Evolutionary conservation across 306 rosid genomes (phyloP).

Genomic region (Quercus aquifolioides): DNA sequence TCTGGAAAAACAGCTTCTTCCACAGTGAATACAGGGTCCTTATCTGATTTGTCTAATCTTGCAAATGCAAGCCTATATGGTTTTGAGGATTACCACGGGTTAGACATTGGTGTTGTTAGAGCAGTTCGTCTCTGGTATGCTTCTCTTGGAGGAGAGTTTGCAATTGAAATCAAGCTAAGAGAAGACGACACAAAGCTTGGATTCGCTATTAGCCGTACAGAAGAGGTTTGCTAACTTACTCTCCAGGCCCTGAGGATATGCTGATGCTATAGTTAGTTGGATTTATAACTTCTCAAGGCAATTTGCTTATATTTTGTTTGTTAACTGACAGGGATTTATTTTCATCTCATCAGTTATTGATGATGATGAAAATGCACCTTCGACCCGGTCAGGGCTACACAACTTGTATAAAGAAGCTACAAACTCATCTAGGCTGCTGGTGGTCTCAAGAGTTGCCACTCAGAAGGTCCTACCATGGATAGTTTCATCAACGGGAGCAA

Average conservation of each 20-base stretch:
- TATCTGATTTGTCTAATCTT: conserved; percentile 75
- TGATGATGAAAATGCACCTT: conserved; percentile 55
- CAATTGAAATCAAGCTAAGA: conserved; percentile 58
- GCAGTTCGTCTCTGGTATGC: conserved; percentile 93
- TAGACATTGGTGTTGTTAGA: conserved; percentile 82
- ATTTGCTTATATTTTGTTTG: conserved; percentile 7
- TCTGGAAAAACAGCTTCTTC: conserved; percentile 95
- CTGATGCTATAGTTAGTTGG: neutral
- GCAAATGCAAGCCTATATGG: conserved; percentile 84
- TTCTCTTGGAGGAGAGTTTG: conserved; percentile 71
- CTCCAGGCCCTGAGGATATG: neutral
- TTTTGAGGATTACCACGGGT: conserved; percentile 91
- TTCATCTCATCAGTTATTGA: conserved; percentile 67
- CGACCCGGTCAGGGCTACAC: conserved; percentile 65
- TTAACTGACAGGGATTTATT: conserved; percentile 71
- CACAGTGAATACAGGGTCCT: conserved; percentile 79
- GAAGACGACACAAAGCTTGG: conserved; percentile 79
- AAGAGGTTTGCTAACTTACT: conserved; percentile 54
- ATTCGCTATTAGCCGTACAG: conserved; percentile 86
- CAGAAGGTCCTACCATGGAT: conserved; percentile 91
- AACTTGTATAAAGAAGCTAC: conserved; percentile 58
- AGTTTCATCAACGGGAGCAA: conserved; percentile 87
- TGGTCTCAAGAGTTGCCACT: conserved; percentile 75
- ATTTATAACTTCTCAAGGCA: neutral
- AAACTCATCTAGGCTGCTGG: conserved; percentile 54